Evolutionary conservation across 495 filamentous ascomycete species (phyloP).

Genomic region (Cercophora newfieldiana): DNA sequence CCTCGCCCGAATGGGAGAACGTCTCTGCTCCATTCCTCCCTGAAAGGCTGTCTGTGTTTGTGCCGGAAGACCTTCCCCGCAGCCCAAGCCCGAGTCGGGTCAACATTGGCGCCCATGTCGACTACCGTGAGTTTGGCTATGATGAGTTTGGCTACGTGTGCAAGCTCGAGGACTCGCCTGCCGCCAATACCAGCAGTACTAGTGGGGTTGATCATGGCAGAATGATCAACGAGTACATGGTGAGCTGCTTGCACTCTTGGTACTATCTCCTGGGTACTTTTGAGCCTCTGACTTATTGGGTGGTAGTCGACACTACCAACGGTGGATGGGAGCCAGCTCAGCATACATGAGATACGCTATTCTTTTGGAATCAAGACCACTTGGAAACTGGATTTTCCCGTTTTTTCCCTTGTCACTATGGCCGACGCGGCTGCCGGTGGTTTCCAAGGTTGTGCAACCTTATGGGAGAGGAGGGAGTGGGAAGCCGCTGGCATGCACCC

Average conservation of each 20-base stretch:
- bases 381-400: slow-evolving; percentile 7
- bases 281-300: not conserved
- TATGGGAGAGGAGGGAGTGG: slow-evolving; percentile 1
- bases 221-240: not conserved
- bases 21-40: not conserved
- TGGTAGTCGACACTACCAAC: not conserved
- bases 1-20: not conserved
- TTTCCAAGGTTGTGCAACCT: not conserved
- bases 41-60: not conserved
- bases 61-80: not conserved
- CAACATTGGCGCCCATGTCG: not conserved
- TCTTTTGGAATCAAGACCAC: slow-evolving; percentile 10
- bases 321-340: too few species aligned
- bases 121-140: not conserved
- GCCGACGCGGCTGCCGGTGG: not conserved
- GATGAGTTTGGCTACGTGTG: not conserved
- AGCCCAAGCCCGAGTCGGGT: not conserved
- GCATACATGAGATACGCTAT: slow-evolving; percentile 1
- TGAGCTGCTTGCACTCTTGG: not conserved
- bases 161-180: too few species aligned
- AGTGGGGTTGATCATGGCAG: too few species aligned
- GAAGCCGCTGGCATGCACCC: not conserved
- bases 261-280: not conserved
- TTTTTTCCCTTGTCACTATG: slow-evolving; percentile 6
- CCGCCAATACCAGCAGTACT: too few species aligned